phyloP scores from a whole-genome alignment of 2,329 filamentous ascomycete species.

The Aspergillus neotritici region DNA sequence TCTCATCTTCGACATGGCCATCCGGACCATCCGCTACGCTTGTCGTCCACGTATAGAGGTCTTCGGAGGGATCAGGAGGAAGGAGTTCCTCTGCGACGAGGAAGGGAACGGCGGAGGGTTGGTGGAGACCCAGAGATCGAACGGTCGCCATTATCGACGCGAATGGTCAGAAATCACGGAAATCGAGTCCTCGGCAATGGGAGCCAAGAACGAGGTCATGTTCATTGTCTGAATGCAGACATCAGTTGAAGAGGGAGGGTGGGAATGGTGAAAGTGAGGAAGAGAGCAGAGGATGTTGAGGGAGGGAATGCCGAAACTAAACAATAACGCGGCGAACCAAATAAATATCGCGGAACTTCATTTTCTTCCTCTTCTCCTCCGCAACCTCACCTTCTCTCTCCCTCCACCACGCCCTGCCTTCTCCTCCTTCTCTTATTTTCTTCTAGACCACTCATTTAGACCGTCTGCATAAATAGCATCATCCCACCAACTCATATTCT shows the following conservation, averaged over 20 bases:
- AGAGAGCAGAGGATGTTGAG: conserved; percentile 10
- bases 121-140: conserved; percentile 84
- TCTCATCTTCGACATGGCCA: conserved; percentile 63
- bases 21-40: conserved; percentile 41
- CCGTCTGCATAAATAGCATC: not conserved
- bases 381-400: conserved; percentile 9
- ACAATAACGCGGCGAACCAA: conserved; percentile 19
- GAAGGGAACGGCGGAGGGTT: conserved; percentile 76
- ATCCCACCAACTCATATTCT: not conserved
- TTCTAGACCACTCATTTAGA: not conserved
- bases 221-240: conserved; percentile 20
- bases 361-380: conserved; percentile 18
- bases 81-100: conserved; percentile 76
- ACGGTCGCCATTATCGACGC: conserved; percentile 70
- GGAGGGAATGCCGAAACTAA: conserved; percentile 12
- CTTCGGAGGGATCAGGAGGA: conserved; percentile 57
- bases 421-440: not conserved
- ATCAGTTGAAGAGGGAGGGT: not conserved
- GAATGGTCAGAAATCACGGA: conserved; percentile 17
- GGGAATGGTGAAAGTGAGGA: conserved; percentile 3
- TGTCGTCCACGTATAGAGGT: conserved; percentile 70
- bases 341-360: conserved; percentile 13
- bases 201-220: conserved; percentile 19
- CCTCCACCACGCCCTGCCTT: conserved; percentile 7
- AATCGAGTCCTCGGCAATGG: conserved; percentile 16